Evolutionary conservation across 805 yeast genomes (phyloP), one percentile per base, ranked within the genome.

Genomic region (Isabelozyma heimii): DNA sequence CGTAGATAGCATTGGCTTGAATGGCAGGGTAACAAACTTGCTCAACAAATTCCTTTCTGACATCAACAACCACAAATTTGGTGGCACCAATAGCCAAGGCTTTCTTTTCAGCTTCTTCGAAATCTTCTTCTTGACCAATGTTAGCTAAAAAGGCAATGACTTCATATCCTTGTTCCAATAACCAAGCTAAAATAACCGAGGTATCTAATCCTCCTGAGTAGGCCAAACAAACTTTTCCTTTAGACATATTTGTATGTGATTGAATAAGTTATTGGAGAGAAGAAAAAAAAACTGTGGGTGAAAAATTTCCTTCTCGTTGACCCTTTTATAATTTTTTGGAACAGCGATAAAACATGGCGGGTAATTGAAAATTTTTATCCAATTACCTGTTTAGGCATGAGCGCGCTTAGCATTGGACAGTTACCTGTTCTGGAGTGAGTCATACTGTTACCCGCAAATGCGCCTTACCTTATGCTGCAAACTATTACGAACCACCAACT

Each of bases 161-260:
- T 75, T 94, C 99, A 74, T 92, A 94, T 55, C 97, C 99, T 76
- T 94, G 83, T 72, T 94, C 99, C 58, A 94, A 81, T 70, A 94
- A 83, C 99, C 99, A 94, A 43, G 99, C 99, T 59, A 94, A 84
- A 64, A 94, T 94, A 54, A 94, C 88, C 26, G 97, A 91, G 80
- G 99, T 94, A 69, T 94, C 99, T 63, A 94, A 82, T 78, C 99
- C 99, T 64, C 99, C 99, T 45, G 98, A 94, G 79, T 94, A 94
- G 48, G 99, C 99, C 70, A 94, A 83, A 82, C 99, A 94, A 71
- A 94, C 99, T 78, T 92, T 92, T 68, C 99, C 99, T 75, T 94
- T 92, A 45, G 96, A 86, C 97, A 91, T 91, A 63, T 37, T n/a
- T 37, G n/a, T 14, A 12, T 37, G 6, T 37, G 14, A n/a, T 14